Percentiles rank a stretch among this genome's conserved stretches.
These are phyloP conservation scores for Boletus subcaerulescens DNA, from an alignment of 768 basidiomycete species.

Conservation along the genomic window DNA sequence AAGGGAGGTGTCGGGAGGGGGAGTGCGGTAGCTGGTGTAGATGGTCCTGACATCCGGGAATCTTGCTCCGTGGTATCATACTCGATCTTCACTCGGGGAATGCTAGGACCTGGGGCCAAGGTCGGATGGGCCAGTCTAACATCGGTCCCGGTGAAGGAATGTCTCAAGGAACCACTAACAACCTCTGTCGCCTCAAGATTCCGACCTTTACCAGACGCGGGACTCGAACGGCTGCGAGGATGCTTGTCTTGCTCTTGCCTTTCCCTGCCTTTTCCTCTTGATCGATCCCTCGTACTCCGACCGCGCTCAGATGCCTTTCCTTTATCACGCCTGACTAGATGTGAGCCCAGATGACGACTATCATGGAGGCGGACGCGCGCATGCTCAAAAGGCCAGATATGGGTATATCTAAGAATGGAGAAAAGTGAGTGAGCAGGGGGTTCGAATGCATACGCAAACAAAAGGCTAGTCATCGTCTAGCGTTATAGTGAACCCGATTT, in stretches of 20 bases:
- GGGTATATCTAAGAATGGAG: constrained; percentile 63
- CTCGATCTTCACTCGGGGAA: constrained; percentile 24
- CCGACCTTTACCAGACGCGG: constrained; percentile 2
- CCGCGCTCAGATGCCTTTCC: constrained; percentile 16
- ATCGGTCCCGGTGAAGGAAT: constrained; percentile 5
- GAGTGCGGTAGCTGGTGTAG: constrained; percentile 21
- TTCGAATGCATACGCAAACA: not conserved
- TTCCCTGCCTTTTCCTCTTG: constrained; percentile 2
- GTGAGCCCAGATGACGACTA: constrained; percentile 34
- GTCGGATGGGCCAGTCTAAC: not conserved
- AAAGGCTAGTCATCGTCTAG: constrained; percentile 1
- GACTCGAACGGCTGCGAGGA: constrained; percentile 23
- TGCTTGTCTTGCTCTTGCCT: constrained; percentile 8
- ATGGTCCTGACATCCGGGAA: constrained; percentile 17
- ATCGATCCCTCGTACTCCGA: constrained; percentile 10
- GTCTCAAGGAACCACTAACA: not conserved
- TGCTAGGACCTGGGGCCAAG: not conserved
- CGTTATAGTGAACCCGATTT: not conserved
- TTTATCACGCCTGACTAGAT: constrained; percentile 23
- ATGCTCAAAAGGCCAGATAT: constrained; percentile 98
- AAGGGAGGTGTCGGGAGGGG: constrained; percentile 24
- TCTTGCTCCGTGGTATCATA: constrained; percentile 22
- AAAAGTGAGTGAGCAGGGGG: constrained; percentile 2
- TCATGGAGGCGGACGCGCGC: constrained; percentile 74
- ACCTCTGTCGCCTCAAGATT: not conserved